These are phyloP conservation scores for Camelina laxa DNA, from an alignment of 345 rosid genomes.

Conservation along the genomic window DNA sequence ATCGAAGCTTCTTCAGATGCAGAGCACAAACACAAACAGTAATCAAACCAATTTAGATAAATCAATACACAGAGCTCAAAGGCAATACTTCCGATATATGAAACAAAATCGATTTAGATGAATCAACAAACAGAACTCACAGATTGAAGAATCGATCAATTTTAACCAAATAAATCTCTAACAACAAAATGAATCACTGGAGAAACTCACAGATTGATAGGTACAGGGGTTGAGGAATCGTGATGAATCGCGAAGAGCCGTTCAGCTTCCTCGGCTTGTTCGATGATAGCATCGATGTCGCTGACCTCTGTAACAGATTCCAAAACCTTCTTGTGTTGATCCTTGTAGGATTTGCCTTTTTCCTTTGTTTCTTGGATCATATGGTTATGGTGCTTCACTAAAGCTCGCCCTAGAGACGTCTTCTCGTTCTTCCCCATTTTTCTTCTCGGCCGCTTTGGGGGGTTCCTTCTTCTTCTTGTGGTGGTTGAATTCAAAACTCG, in stretches of 20 bases:
- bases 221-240: conserved; percentile 49
- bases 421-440: conserved; percentile 85
- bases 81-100: too few relatives aligned
- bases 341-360: conserved; percentile 63
- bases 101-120: neutral
- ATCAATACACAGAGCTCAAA: neutral
- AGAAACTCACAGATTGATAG: conserved; percentile 63
- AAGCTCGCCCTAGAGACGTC: conserved; percentile 72
- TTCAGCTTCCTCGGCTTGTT: conserved; percentile 73
- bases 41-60: neutral
- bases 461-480: neutral
- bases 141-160: neutral
- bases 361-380: conserved; percentile 83
- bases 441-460: neutral
- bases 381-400: conserved; percentile 92
- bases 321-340: conserved; percentile 71
- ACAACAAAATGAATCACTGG: neutral
- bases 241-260: conserved; percentile 51
- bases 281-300: conserved; percentile 85
- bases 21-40: neutral
- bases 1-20: neutral
- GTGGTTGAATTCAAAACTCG: neutral
- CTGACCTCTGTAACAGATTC: conserved; percentile 80
- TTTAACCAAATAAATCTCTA: neutral
- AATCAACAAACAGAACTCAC: neutral